Conservation (phyloP, 1,284 basidiomycete species). For the Ustilago hordei region DNA sequence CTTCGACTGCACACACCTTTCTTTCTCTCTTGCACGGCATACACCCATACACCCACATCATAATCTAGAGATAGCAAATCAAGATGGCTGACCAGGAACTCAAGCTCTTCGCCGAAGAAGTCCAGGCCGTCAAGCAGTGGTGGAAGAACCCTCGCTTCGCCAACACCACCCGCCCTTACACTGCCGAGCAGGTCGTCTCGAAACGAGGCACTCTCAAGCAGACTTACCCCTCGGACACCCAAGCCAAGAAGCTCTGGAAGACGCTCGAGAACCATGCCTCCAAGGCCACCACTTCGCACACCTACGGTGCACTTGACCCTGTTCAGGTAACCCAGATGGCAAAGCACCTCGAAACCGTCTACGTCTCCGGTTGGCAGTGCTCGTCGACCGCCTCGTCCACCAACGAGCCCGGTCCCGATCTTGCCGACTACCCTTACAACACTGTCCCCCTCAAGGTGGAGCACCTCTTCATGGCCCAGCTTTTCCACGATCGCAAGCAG, state of each 20-base stretch:
- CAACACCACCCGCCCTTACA: conserved; percentile 87
- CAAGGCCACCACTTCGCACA: conserved; percentile 80
- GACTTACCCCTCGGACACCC: conserved; percentile 85
- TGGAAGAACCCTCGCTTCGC: conserved; percentile 92
- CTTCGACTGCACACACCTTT: background rate
- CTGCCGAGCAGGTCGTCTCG: conserved; percentile 89
- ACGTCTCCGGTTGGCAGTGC: conserved; percentile 69
- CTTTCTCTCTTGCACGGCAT: background rate
- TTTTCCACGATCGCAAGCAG: conserved; percentile 76
- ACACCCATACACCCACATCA: background rate
- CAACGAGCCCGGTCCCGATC: conserved; percentile 69
- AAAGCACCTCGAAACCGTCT: conserved; percentile 70
- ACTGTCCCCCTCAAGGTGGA: conserved; percentile 77
- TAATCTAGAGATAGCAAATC: conserved; percentile 7
- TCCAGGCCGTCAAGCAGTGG: conserved; percentile 87
- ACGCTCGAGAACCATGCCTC: conserved; percentile 75
- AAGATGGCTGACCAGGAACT: conserved; percentile 67
- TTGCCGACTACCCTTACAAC: conserved; percentile 75
- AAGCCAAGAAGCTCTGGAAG: conserved; percentile 87
- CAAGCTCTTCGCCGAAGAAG: conserved; percentile 79
- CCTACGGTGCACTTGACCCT: conserved; percentile 97
- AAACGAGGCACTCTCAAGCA: conserved; percentile 91
- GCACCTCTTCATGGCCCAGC: conserved; percentile 76
- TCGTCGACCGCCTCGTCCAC: conserved; percentile 67
- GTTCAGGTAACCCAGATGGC: conserved; percentile 79